Base-by-base conservation (phyloP, 768 basidiomycete genomes). In the Boletus vermiculosoides region DNA sequence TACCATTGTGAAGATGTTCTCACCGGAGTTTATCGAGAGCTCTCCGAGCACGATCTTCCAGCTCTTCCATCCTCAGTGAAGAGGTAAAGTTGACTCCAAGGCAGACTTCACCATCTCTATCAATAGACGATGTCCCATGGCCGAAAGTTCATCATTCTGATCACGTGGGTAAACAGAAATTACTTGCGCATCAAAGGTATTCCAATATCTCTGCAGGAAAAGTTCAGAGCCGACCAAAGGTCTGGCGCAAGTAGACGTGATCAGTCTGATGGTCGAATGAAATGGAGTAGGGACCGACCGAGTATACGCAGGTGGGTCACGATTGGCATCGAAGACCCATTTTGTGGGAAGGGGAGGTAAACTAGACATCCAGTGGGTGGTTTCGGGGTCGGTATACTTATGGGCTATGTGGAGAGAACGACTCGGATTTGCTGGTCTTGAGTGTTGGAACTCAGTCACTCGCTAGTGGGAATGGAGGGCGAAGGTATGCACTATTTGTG, bases 1-100 rank as follows among this genome's bases (percentile, higher is more conserved):
- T 16, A 5, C 6, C 22, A 4, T 12, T 11, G 12, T 12, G n/a
- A n/a, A n/a, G 15, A 16, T 22, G 3, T 12, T 18, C 50, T 55
- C 42, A 66, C 64, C 64, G 58, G 34, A 66, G 64, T 52, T 63
- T 66, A 30, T 66, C 45, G 25, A 65, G 48, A 4, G 64, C 64
- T 23, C 5, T 18, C 15, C 57, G 61, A 20, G 57, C 20, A 23
- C 64, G 57, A 31, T 23, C 34, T 25, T 36, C 57, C 5, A 65
- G 42, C 0, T 57, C 61, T 25, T 57, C 56, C 30, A 23, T 5
- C 6, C 8, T 15, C 16, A 66, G 20, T 1, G 55, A 23, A 39
- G 61, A 66, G 11, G 39, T 55, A 22, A 65, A 57, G 10, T 63
- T 55, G 61, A 54, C 6, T 22, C 64, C 64, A 5, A 65, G 13